Percentiles rank a stretch among this genome's conserved stretches.
Conservation (phyloP, 228 moss, liverwort and hornwort genomes). For the Sphagnum magellanicum region DNA sequence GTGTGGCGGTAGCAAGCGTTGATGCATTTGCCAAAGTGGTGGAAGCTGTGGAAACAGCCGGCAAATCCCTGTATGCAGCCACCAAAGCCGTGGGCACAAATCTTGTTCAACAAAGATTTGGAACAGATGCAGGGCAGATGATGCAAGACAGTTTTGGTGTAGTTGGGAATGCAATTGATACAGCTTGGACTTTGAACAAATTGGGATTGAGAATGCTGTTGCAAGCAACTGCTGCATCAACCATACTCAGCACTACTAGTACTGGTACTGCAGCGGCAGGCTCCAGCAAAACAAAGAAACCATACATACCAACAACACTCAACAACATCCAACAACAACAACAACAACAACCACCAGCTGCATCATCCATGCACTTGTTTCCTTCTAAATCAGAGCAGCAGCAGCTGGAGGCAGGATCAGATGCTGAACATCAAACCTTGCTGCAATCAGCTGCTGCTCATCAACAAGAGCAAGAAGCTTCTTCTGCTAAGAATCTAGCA, state of each 20-base stretch:
- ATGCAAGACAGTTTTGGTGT: conserved; percentile 40
- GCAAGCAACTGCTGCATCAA: conserved; percentile 49
- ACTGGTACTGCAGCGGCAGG: no score
- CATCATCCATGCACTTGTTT: no score
- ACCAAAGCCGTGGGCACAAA: conserved; percentile 29
- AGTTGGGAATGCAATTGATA: conserved; percentile 34
- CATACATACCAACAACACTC: no score
- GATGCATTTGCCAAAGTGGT: conserved; percentile 82
- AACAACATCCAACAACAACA: no score
- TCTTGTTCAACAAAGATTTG: conserved; percentile 45
- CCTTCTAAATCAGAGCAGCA: no score
- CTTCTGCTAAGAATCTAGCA: no score
- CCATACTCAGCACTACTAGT: conserved; percentile 5
- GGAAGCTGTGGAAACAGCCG: conserved; percentile 77
- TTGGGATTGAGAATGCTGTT: conserved; percentile 61
- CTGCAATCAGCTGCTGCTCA: no score
- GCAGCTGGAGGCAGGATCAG: no score
- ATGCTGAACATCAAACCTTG: no score
- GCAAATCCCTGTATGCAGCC: conserved; percentile 28
- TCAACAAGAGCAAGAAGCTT: no score
- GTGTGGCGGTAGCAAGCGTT: conserved; percentile 57
- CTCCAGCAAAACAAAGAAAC: no score
- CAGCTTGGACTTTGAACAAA: conserved; percentile 81
- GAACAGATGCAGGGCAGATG: conserved; percentile 25
- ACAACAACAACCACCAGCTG: no score